phyloP scores from a whole-genome alignment of 2,329 filamentous ascomycete species.

The Beauveria varroae region DNA sequence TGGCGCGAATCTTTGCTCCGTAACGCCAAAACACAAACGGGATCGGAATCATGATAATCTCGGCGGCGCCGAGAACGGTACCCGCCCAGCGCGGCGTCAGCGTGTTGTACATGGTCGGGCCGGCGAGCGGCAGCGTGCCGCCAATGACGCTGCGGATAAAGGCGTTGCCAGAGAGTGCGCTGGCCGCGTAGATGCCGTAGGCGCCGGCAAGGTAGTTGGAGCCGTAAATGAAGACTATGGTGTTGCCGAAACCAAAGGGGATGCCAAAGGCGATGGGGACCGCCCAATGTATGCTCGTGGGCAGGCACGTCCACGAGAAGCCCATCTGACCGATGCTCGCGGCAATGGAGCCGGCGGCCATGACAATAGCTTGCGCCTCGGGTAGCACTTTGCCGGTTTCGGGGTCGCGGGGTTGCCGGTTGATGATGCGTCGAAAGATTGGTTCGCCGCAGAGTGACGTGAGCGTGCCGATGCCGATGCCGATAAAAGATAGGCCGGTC shows the following conservation, averaged over 20 bases:
- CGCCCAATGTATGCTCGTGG: slow-evolving; percentile 66
- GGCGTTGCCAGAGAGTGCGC: slow-evolving; percentile 66
- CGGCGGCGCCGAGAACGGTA: slow-evolving; percentile 60
- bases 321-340: slow-evolving; percentile 71
- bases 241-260: slow-evolving; percentile 66
- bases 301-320: slow-evolving; percentile 76
- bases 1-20: slow-evolving; percentile 39
- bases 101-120: slow-evolving; percentile 55
- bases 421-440: slow-evolving; percentile 65
- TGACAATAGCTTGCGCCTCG: slow-evolving; percentile 68
- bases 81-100: slow-evolving; percentile 68
- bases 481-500: slow-evolving; percentile 68
- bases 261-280: slow-evolving; percentile 65
- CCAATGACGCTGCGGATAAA: slow-evolving; percentile 62
- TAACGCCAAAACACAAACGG: slow-evolving; percentile 64
- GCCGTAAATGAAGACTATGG: slow-evolving; percentile 67
- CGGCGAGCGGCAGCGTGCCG: slow-evolving; percentile 64
- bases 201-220: slow-evolving; percentile 66
- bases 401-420: slow-evolving; percentile 62
- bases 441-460: slow-evolving; percentile 57
- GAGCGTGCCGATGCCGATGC: slow-evolving; percentile 51
- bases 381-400: slow-evolving; percentile 62
- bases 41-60: slow-evolving; percentile 64
- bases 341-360: slow-evolving; percentile 64
- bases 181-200: slow-evolving; percentile 71